Evolutionary conservation across 805 yeast species (phyloP), one percentile per base, ranked within the genome.

Genomic region (Sugiyamaella qingdaonensis): DNA sequence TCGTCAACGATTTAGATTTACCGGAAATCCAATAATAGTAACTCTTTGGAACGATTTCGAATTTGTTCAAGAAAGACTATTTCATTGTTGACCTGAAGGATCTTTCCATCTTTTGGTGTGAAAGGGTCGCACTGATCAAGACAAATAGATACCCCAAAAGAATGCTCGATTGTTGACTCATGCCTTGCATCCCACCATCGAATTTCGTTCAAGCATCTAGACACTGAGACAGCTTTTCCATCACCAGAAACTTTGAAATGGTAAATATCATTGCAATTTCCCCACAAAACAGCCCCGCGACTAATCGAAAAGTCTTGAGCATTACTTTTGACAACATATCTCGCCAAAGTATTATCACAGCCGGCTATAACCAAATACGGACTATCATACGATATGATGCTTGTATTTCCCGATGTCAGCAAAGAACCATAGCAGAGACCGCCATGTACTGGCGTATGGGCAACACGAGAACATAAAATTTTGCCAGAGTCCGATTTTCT

Each of bases 111-210:
- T 34, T 34, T 34, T n/a, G 37, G 37, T 3, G 37, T 34, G 37
- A 34, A 34, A 34, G 37, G 37, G 8, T 34, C 37, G 8, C 16
- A 9, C 10, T 34, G 37, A 14, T 14, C 29, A 24, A 24, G 29
- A 7, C 29, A 24, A 7, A 24, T 24, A 24, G 29, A 24, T 7
- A 24, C 29, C 29, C 29, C 29, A 7, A 24, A 24, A 24, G 29
- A 24, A 24, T 24, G 29, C 29, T 24, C 29, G 7, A 7, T 3
- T 24, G 29, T 24, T 24, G 29, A 24, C 29, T 4, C 29, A 24
- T 7, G 29, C 7, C 34, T 32, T 7, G 52, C 48, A 27, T 52
- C 55, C 58, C 58, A 54, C 49, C 58, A 48, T 7, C 39, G 29
- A 16, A 54, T 36, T 41, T 54, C 58, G 4, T 35, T 48, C 11